Evolutionary conservation across 2,329 filamentous ascomycete genomes (phyloP).

Genomic region (Arthroderma sp.): DNA sequence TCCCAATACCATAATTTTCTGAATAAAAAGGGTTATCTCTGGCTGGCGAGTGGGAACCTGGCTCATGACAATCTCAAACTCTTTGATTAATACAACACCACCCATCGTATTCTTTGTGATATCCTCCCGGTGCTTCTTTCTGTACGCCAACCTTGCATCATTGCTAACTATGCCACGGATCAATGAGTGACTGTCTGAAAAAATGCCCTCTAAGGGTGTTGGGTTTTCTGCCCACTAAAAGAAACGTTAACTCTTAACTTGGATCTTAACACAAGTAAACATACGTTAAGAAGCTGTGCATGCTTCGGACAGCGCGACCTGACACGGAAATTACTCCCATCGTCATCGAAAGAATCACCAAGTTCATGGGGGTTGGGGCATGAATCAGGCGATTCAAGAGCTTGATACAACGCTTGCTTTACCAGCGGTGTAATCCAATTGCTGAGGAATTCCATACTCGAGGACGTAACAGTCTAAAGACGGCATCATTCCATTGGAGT

Average conservation of each 20-base stretch:
- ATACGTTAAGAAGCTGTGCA: constrained; percentile 22
- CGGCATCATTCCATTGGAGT: too few species aligned
- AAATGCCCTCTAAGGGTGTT: constrained; percentile 11
- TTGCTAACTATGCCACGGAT: constrained; percentile 21
- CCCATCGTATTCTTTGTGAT: constrained; percentile 16
- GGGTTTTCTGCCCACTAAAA: constrained; percentile 17
- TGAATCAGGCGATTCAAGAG: not conserved
- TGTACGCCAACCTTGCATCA: constrained; percentile 16
- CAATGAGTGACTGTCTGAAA: constrained; percentile 24
- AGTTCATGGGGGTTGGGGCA: not conserved
- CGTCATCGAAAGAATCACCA: constrained; percentile 14
- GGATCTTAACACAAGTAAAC: not conserved
- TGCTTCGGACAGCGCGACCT: constrained; percentile 6
- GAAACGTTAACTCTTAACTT: not conserved
- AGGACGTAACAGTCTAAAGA: too few species aligned
- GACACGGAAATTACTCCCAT: constrained; percentile 25
- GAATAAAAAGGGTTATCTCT: constrained; percentile 14
- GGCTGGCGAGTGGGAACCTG: constrained; percentile 6
- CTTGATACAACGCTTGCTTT: not conserved
- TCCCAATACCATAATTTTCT: constrained; percentile 15
- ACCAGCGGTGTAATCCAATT: constrained; percentile 1
- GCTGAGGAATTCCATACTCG: constrained; percentile 1
- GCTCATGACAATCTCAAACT: constrained; percentile 24
- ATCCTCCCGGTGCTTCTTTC: constrained; percentile 8
- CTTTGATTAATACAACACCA: constrained; percentile 18